Evolutionary conservation across 495 filamentous ascomycete species (phyloP).

Genomic region (Aspergillus ostianus): DNA sequence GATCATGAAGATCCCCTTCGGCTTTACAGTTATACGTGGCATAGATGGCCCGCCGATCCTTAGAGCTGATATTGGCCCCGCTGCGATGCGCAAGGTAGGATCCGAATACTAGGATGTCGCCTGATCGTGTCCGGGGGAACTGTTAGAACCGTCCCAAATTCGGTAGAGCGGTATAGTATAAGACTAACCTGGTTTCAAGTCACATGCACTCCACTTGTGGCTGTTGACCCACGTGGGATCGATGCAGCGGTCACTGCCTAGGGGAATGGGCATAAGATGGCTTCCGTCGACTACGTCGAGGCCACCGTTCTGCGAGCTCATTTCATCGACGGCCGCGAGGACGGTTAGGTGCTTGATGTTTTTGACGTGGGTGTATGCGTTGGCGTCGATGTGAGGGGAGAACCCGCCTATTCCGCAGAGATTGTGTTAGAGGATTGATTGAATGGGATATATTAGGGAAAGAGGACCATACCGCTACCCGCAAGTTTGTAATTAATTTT

Average conservation of each 20-base stretch:
- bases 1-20: slow-evolving; percentile 42
- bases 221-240: slow-evolving; percentile 35
- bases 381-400: slow-evolving; percentile 45
- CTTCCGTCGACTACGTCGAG: slow-evolving; percentile 45
- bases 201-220: slow-evolving; percentile 41
- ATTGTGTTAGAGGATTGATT: neutral
- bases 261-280: slow-evolving; percentile 38
- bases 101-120: slow-evolving; percentile 44
- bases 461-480: slow-evolving; percentile 29
- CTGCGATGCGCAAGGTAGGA: slow-evolving; percentile 47
- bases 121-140: slow-evolving; percentile 9
- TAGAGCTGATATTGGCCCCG: slow-evolving; percentile 37
- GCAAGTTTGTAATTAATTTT: slow-evolving; percentile 49
- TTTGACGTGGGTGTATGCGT: slow-evolving; percentile 48
- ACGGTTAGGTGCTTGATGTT: slow-evolving; percentile 47
- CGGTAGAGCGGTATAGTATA: no score
- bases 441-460: neutral
- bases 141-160: no score
- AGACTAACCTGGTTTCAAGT: slow-evolving; percentile 34
- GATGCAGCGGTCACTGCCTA: slow-evolving; percentile 42
- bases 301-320: slow-evolving; percentile 41
- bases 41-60: slow-evolving; percentile 41
- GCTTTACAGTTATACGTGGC: slow-evolving; percentile 44
- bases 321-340: slow-evolving; percentile 40
- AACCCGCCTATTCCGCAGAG: slow-evolving; percentile 28